Evolutionary conservation across 2,329 filamentous ascomycete genomes (phyloP).

Genomic region (Alternaria infectoria): DNA sequence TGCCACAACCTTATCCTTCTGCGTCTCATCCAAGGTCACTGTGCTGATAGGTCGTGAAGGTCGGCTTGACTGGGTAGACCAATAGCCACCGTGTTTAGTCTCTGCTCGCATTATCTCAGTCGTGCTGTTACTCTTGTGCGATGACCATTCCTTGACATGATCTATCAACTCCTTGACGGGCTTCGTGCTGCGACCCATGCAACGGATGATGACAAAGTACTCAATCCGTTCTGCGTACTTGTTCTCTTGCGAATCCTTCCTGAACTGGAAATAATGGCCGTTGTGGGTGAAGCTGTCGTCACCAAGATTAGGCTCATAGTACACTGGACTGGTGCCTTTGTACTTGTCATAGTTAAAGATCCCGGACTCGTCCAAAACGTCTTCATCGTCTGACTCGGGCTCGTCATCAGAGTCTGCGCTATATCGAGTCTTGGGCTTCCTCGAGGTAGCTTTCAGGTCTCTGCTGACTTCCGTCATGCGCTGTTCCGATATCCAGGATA

Average conservation of each 20-base stretch:
- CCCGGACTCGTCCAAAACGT: slow-evolving; percentile 24
- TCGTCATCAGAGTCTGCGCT: slow-evolving; percentile 18
- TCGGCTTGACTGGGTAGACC: slow-evolving; percentile 56
- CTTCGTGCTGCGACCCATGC: slow-evolving; percentile 55
- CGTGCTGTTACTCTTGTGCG: slow-evolving; percentile 50
- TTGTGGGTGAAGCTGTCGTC: slow-evolving; percentile 53
- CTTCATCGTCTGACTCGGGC: slow-evolving; percentile 25
- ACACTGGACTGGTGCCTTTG: slow-evolving; percentile 55
- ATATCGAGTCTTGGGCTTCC: slow-evolving; percentile 16
- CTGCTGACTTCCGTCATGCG: slow-evolving; percentile 46
- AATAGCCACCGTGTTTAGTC: slow-evolving; percentile 31
- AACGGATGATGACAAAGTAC: slow-evolving; percentile 42
- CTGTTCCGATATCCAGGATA: slow-evolving; percentile 54
- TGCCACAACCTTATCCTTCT: slow-evolving; percentile 69
- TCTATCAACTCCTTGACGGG: slow-evolving; percentile 57
- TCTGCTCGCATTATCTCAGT: slow-evolving; percentile 57
- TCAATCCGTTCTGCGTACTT: slow-evolving; percentile 12
- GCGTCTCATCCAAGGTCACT: slow-evolving; percentile 71
- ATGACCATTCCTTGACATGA: slow-evolving; percentile 53
- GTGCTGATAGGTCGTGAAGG: slow-evolving; percentile 76
- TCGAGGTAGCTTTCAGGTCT: slow-evolving; percentile 50
- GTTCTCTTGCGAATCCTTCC: slow-evolving; percentile 28
- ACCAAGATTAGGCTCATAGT: slow-evolving; percentile 58
- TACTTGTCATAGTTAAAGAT: slow-evolving; percentile 60
- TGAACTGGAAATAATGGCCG: slow-evolving; percentile 51